Percentiles rank a stretch among this genome's conserved stretches.
These are phyloP conservation scores for Athelia psychrophila DNA, from an alignment of 1,284 basidiomycete species.

Conservation along the genomic window DNA sequence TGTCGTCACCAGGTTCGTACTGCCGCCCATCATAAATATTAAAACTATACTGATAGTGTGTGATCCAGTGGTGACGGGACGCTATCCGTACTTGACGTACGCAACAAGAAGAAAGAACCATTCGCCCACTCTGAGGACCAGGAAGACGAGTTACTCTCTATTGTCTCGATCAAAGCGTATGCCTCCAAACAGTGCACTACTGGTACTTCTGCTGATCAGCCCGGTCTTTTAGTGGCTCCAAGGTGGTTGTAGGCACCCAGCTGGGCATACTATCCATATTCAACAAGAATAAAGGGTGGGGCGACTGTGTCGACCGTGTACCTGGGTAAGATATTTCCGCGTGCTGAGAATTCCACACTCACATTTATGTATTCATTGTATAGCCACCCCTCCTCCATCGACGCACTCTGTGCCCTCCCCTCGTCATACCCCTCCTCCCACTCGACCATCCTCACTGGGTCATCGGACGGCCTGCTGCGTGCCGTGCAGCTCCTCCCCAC, in stretches of 20 bases:
- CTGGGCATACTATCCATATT: conserved; percentile 90
- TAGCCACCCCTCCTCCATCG: conserved; percentile 86
- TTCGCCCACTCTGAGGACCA: conserved; percentile 89
- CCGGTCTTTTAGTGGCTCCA: conserved; percentile 52
- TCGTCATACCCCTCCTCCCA: conserved; percentile 59
- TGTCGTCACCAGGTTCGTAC: conserved; percentile 74
- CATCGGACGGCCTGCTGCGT: conserved; percentile 89
- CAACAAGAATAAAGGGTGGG: conserved; percentile 83
- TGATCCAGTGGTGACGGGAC: conserved; percentile 88
- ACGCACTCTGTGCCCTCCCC: conserved; percentile 77
- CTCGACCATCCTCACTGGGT: conserved; percentile 86
- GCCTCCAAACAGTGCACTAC: conserved; percentile 17
- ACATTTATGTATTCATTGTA: conserved; percentile 4
- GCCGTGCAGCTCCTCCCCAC: conserved; percentile 90
- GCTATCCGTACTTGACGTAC: conserved; percentile 86
- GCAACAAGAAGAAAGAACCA: conserved; percentile 73
- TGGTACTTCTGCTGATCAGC: conserved; percentile 10
- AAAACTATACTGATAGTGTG: conserved; percentile 3
- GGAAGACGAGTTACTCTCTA: conserved; percentile 90
- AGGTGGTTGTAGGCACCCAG: conserved; percentile 88
- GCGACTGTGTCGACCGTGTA: conserved; percentile 91
- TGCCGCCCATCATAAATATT: background rate
- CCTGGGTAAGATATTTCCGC: conserved; percentile 59
- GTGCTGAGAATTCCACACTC: conserved; percentile 8
- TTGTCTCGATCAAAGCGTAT: conserved; percentile 80